Percentiles rank a stretch among this genome's conserved stretches.
phyloP scores from a whole-genome alignment of 2,329 filamentous ascomycete species.

The Colletotrichum theobromicola region DNA sequence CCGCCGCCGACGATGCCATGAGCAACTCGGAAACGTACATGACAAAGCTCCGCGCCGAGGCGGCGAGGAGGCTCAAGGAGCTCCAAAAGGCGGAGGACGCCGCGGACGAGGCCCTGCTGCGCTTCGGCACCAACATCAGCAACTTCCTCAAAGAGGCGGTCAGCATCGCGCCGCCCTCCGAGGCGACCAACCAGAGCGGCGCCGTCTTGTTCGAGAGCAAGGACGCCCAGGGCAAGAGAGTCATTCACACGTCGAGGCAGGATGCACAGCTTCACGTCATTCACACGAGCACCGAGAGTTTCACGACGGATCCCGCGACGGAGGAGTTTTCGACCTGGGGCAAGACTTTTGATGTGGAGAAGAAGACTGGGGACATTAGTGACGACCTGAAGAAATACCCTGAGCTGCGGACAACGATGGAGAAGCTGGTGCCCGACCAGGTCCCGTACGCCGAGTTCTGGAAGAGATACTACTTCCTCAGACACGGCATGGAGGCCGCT shows the following conservation, averaged over 20 bases:
- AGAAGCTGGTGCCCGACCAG: slow-evolving; percentile 90
- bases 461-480: slow-evolving; percentile 93
- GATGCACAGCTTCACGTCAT: slow-evolving; percentile 97
- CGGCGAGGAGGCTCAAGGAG: slow-evolving; percentile 83
- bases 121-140: slow-evolving; percentile 87
- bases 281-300: slow-evolving; percentile 82
- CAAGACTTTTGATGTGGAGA: slow-evolving; percentile 77
- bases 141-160: slow-evolving; percentile 93
- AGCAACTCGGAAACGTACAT: slow-evolving; percentile 68
- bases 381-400: slow-evolving; percentile 84
- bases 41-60: slow-evolving; percentile 76
- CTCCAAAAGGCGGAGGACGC: slow-evolving; percentile 93
- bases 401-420: slow-evolving; percentile 88
- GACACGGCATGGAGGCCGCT: slow-evolving; percentile 91
- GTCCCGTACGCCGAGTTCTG: slow-evolving; percentile 93
- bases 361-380: slow-evolving; percentile 84
- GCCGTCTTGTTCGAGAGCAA: slow-evolving; percentile 92
- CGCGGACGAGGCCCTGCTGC: slow-evolving; percentile 91
- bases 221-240: slow-evolving; percentile 85
- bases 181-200: slow-evolving; percentile 51
- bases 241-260: slow-evolving; percentile 93
- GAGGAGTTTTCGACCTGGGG: slow-evolving; percentile 78
- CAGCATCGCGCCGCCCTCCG: slow-evolving; percentile 77
- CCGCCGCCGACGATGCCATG: slow-evolving; percentile 47
- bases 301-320: slow-evolving; percentile 80